These are phyloP conservation scores for Circinella umbellata DNA, from an alignment of 371 early-diverging fungal species.

Conservation along the genomic window DNA sequence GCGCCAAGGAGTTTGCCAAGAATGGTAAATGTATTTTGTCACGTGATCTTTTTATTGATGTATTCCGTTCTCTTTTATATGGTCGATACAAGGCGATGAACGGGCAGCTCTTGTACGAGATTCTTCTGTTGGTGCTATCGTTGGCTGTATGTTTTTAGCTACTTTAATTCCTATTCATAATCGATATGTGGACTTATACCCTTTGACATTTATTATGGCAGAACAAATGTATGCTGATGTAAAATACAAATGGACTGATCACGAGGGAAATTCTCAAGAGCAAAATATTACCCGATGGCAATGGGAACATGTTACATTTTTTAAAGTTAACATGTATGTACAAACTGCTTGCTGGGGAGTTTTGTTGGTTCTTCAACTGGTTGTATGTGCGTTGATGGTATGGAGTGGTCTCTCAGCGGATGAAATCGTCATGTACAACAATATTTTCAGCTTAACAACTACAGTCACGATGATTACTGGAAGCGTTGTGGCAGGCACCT, in stretches of 20 bases:
- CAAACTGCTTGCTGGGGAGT: slow-evolving; percentile 35
- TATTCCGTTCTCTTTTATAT: not conserved
- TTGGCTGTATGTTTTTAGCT: slow-evolving; percentile 42
- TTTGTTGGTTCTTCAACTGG: slow-evolving; percentile 37
- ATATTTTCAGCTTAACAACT: not conserved
- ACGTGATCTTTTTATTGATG: too few relatives aligned
- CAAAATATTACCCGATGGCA: slow-evolving; percentile 29
- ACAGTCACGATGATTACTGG: too few relatives aligned
- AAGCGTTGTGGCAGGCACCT: not conserved
- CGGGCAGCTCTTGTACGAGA: slow-evolving; percentile 51
- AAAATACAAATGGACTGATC: slow-evolving; percentile 28
- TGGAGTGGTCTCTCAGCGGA: not conserved
- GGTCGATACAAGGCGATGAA: slow-evolving; percentile 33
- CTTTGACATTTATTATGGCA: slow-evolving; percentile 37
- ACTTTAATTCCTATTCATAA: slow-evolving; percentile 47
- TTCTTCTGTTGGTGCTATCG: slow-evolving; percentile 39
- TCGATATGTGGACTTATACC: slow-evolving; percentile 33
- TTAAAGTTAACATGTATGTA: slow-evolving; percentile 26
- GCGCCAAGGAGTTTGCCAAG: too few relatives aligned
- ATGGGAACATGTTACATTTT: slow-evolving; percentile 27
- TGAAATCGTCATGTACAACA: not conserved
- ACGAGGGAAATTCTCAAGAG: slow-evolving; percentile 23
- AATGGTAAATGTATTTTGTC: too few relatives aligned
- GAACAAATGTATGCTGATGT: slow-evolving; percentile 28
- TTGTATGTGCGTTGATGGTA: slow-evolving; percentile 40